A percentile compares a stretch with the other conserved stretches of the same genome.
Evolutionary conservation across 2,329 filamentous ascomycete species (phyloP).

Genomic region (Thielaviopsis ethacetica): DNA sequence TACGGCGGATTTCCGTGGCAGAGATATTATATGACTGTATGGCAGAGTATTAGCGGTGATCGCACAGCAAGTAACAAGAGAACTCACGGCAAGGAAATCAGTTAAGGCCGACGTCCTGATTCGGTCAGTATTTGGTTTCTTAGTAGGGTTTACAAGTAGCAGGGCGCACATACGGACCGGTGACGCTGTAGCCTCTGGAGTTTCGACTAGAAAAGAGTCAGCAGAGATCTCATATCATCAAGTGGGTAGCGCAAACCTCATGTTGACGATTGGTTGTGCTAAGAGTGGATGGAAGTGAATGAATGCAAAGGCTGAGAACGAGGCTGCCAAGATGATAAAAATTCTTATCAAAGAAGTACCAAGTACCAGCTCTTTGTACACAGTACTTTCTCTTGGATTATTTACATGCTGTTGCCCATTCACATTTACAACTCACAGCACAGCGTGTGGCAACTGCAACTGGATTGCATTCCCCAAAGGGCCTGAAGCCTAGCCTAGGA

Average conservation of each 20-base stretch:
- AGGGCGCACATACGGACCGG: conserved; percentile 8
- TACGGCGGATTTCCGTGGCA: conserved; percentile 34
- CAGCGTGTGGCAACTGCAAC: too few relatives aligned
- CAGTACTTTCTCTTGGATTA: too few relatives aligned
- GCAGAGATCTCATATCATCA: background rate
- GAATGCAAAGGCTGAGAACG: background rate
- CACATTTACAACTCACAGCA: too few relatives aligned
- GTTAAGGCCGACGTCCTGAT: conserved; percentile 35
- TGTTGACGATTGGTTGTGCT: background rate
- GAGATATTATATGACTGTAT: conserved; percentile 59
- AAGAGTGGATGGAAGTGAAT: background rate
- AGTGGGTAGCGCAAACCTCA: background rate
- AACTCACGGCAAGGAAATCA: conserved; percentile 32
- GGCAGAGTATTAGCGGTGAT: background rate
- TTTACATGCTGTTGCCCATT: too few relatives aligned
- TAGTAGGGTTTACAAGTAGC: background rate
- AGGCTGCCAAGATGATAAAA: too few relatives aligned
- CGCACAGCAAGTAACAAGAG: background rate
- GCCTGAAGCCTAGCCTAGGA: too few relatives aligned
- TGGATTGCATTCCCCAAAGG: too few relatives aligned
- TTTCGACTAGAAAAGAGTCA: background rate
- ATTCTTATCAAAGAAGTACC: too few relatives aligned
- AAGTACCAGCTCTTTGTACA: too few relatives aligned
- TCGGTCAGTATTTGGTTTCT: background rate
- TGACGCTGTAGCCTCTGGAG: background rate